Conservation (phyloP, 176 grass and related monocot species). For the Panicum miliaceum region DNA sequence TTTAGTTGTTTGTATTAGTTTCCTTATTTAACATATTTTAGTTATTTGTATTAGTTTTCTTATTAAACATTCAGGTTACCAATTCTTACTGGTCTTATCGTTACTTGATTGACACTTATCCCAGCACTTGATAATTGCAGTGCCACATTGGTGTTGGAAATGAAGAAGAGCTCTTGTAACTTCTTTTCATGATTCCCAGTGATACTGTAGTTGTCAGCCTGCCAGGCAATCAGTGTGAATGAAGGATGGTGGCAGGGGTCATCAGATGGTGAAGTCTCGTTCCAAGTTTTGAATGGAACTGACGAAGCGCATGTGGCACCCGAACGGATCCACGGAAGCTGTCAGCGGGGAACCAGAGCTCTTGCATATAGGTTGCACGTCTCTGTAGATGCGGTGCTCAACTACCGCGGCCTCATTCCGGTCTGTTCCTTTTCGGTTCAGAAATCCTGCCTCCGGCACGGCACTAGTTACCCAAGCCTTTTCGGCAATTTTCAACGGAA, state of each 20-base stretch:
- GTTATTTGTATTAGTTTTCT: no score
- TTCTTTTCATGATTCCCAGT: neutral
- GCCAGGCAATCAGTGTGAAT: neutral
- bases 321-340: neutral
- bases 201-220: neutral
- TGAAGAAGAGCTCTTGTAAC: neutral
- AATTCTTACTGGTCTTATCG: neutral
- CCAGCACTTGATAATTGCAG: neutral
- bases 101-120: neutral
- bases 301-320: neutral
- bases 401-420: neutral
- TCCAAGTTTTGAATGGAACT: slow-evolving; percentile 1
- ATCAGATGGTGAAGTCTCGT: neutral
- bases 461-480: neutral
- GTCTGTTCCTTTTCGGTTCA: neutral
- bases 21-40: no score
- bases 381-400: slow-evolving; percentile 42
- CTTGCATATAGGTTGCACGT: slow-evolving; percentile 38
- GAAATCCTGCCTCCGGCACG: slow-evolving; percentile 1
- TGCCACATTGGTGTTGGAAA: neutral
- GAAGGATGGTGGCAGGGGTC: slow-evolving; percentile 7
- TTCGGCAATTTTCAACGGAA: neutral
- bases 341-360: neutral
- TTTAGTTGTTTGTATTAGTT: neutral
- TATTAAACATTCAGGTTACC: neutral